These are phyloP conservation scores for Stagonosporopsis rhizophila DNA, from an alignment of 2,329 filamentous ascomycete genomes.

Conservation along the genomic window DNA sequence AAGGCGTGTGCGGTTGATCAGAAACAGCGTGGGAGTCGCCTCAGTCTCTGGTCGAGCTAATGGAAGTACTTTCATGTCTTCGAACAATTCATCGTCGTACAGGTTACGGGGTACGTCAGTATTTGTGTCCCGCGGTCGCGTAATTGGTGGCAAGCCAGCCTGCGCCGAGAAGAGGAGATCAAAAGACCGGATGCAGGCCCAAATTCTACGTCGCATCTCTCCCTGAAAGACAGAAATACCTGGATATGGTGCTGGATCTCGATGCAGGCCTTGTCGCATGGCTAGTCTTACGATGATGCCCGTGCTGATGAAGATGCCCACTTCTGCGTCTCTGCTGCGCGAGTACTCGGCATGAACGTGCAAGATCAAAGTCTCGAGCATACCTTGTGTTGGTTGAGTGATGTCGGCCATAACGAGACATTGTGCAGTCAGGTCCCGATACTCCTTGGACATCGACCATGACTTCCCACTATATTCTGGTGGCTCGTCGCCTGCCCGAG, in stretches of 20 bases:
- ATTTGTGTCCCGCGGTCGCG: constrained; percentile 77
- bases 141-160: constrained; percentile 67
- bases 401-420: constrained; percentile 79
- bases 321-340: constrained; percentile 74
- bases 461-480: constrained; percentile 76
- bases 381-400: constrained; percentile 75
- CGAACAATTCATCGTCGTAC: constrained; percentile 80
- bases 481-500: constrained; percentile 80
- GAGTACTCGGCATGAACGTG: constrained; percentile 80
- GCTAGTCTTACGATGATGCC: constrained; percentile 67
- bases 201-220: constrained; percentile 71
- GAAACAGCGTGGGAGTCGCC: constrained; percentile 78
- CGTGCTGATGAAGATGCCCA: constrained; percentile 67
- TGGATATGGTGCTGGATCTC: constrained; percentile 77
- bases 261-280: constrained; percentile 79
- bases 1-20: constrained; percentile 76
- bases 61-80: constrained; percentile 71
- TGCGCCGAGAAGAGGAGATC: constrained; percentile 82
- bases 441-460: constrained; percentile 59
- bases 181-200: constrained; percentile 73
- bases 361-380: constrained; percentile 78
- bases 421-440: constrained; percentile 76
- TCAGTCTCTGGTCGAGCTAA: constrained; percentile 71
- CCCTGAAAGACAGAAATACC: constrained; percentile 76
- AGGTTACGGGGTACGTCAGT: constrained; percentile 78